Conservation (phyloP, 202 grass and related monocot genomes). For the Tripidium arundinaceum region DNA sequence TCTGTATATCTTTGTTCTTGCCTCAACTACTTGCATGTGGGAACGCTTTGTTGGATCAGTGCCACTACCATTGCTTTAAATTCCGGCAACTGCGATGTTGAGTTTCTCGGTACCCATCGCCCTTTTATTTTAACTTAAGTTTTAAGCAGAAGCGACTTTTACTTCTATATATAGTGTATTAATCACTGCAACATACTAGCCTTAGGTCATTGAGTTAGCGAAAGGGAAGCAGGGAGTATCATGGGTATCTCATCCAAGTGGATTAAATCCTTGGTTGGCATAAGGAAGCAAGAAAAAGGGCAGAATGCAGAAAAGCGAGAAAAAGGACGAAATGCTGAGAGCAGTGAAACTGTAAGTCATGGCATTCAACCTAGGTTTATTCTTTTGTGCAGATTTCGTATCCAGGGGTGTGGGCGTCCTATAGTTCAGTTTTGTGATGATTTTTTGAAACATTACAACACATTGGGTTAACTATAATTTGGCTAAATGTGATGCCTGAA, state of each 20-base stretch:
- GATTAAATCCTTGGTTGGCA: constrained; percentile 81
- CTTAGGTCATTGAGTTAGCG: constrained; percentile 21
- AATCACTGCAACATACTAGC: neutral
- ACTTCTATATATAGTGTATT: neutral
- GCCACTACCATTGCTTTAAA: constrained; percentile 9
- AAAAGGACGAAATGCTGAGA: constrained; percentile 43
- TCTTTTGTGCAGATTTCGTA: neutral
- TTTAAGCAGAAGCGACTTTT: constrained; percentile 12
- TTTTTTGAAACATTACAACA: neutral
- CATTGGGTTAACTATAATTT: neutral
- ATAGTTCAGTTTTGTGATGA: neutral
- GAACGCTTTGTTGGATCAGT: neutral
- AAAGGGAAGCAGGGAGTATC: constrained; percentile 12
- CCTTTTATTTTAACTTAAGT: constrained; percentile 20
- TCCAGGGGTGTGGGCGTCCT: neutral
- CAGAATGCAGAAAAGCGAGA: constrained; percentile 45
- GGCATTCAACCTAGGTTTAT: constrained; percentile 12
- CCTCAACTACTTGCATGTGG: constrained; percentile 7
- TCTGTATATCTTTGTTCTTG: constrained; percentile 4
- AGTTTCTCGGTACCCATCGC: constrained; percentile 8
- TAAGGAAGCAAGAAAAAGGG: constrained; percentile 68
- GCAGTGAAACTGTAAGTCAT: constrained; percentile 65
- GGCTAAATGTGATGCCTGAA: neutral
- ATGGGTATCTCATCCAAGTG: constrained; percentile 96
- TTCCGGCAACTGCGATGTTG: constrained; percentile 10